Evolutionary conservation across 208 protist species (phyloP).

Genomic region (Spironucleus salmonicida): DNA sequence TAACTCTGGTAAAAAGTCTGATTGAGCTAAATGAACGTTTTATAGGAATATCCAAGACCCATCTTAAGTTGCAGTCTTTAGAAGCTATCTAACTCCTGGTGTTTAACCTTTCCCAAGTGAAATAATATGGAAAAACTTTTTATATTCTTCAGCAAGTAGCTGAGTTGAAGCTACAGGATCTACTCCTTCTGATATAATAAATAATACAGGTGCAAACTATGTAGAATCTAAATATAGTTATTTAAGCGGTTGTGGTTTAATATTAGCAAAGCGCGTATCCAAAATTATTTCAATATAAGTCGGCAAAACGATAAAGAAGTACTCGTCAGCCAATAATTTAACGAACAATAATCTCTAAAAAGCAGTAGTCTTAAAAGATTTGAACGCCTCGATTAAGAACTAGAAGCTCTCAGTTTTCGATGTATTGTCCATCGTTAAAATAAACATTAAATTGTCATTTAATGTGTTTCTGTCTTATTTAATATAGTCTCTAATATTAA

Average conservation of each 20-base stretch:
- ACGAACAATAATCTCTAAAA: slow-evolving; percentile 83
- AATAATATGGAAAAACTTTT: slow-evolving; percentile 72
- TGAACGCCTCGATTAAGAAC: too few species aligned
- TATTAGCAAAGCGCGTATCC: slow-evolving; percentile 62
- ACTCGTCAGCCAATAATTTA: slow-evolving; percentile 71
- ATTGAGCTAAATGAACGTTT: slow-evolving; percentile 88
- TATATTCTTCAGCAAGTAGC: slow-evolving; percentile 81
- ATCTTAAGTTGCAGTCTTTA: slow-evolving; percentile 70
- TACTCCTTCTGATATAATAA: slow-evolving; percentile 83
- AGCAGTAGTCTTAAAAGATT: too few species aligned
- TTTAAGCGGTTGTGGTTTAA: slow-evolving; percentile 77
- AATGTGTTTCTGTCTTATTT: slow-evolving; percentile 67
- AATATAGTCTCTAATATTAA: slow-evolving; percentile 49
- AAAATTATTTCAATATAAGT: neutral
- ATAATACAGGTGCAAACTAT: slow-evolving; percentile 76
- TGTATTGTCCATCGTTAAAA: slow-evolving; percentile 47
- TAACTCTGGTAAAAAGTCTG: slow-evolving; percentile 80
- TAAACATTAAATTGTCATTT: neutral
- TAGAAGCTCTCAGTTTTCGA: slow-evolving; percentile 59
- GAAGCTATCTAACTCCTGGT: slow-evolving; percentile 68
- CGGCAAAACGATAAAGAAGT: neutral
- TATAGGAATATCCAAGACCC: slow-evolving; percentile 85
- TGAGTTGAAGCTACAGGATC: slow-evolving; percentile 79
- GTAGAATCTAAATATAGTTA: slow-evolving; percentile 74
- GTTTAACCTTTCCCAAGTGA: slow-evolving; percentile 92